Conservation (phyloP, 352 stramenopile genomes). For the Phytophthora uliginosa region DNA sequence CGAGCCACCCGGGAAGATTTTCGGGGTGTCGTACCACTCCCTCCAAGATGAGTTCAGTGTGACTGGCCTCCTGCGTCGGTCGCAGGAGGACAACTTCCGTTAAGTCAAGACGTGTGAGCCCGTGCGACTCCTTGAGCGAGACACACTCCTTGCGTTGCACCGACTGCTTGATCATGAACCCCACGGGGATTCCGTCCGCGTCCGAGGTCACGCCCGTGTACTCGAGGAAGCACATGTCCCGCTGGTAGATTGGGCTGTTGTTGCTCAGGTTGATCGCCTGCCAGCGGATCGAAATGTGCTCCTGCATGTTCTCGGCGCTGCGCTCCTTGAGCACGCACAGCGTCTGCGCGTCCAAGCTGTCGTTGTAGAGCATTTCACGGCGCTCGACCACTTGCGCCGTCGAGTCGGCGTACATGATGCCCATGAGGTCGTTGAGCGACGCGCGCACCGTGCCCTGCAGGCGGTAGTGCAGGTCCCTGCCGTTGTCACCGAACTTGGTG, state of each 20-base stretch:
- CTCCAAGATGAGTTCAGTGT: constrained; percentile 68
- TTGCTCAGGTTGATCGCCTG: constrained; percentile 70
- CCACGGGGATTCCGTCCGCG: constrained; percentile 57
- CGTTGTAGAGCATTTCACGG: constrained; percentile 64
- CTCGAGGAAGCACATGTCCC: constrained; percentile 82
- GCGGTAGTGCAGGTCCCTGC: constrained; percentile 56
- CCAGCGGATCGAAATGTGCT: constrained; percentile 81
- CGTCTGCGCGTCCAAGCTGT: constrained; percentile 72
- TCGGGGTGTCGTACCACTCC: constrained; percentile 52
- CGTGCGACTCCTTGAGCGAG: constrained; percentile 74
- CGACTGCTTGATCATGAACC: constrained; percentile 71
- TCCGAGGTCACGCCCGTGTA: constrained; percentile 76
- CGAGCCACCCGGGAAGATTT: constrained; percentile 49
- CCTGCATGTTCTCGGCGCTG: constrained; percentile 52
- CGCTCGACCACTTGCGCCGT: constrained; percentile 49
- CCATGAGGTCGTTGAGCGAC: constrained; percentile 71
- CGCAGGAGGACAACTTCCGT: constrained; percentile 67
- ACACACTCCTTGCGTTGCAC: constrained; percentile 67
- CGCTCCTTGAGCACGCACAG: constrained; percentile 62
- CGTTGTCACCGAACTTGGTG: constrained; percentile 57
- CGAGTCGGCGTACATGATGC: constrained; percentile 66
- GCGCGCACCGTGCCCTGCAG: constrained; percentile 66
- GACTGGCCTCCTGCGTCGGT: constrained; percentile 45
- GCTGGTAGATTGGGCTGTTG: constrained; percentile 53
- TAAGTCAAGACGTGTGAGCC: constrained; percentile 55